phyloP scores from a whole-genome alignment of 352 stramenopile genomes.

The Aphanomyces euteiches region DNA sequence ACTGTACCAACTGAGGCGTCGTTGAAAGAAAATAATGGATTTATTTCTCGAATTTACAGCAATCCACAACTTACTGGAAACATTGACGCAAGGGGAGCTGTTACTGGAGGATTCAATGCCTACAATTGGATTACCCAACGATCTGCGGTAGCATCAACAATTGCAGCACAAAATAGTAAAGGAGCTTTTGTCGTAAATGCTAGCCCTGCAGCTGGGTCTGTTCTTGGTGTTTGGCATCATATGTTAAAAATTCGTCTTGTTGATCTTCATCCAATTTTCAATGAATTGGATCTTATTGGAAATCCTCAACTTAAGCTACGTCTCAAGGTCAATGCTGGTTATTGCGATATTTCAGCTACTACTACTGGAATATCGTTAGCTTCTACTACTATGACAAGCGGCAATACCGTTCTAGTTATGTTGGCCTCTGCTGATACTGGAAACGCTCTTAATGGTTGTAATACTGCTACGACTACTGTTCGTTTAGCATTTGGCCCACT shows the following conservation, averaged over 20 bases:
- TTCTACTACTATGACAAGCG: constrained; percentile 27
- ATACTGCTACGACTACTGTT: not conserved
- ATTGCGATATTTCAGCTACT: constrained; percentile 19
- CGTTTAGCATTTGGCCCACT: constrained; percentile 30
- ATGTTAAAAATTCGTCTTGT: constrained; percentile 34
- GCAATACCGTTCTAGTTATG: constrained; percentile 32
- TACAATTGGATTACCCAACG: constrained; percentile 8
- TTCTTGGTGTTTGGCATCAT: constrained; percentile 28
- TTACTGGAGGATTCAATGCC: not conserved
- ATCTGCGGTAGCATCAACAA: not conserved
- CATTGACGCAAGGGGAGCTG: no score
- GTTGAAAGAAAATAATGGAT: no score
- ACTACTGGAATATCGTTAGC: constrained; percentile 9
- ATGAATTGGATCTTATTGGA: constrained; percentile 33
- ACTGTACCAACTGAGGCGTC: no score
- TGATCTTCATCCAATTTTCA: constrained; percentile 34
- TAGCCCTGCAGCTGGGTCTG: constrained; percentile 16
- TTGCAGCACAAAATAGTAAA: constrained; percentile 10
- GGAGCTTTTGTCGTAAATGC: constrained; percentile 13
- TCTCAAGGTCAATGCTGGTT: constrained; percentile 27
- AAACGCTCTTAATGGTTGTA: constrained; percentile 27
- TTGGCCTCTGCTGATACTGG: constrained; percentile 15
- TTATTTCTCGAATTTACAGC: not conserved
- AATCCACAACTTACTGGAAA: constrained; percentile 27
- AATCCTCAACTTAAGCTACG: constrained; percentile 32